phyloP scores from a whole-genome alignment of 176 grass and related monocot species.

The Miscanthus lutarioriparius region DNA sequence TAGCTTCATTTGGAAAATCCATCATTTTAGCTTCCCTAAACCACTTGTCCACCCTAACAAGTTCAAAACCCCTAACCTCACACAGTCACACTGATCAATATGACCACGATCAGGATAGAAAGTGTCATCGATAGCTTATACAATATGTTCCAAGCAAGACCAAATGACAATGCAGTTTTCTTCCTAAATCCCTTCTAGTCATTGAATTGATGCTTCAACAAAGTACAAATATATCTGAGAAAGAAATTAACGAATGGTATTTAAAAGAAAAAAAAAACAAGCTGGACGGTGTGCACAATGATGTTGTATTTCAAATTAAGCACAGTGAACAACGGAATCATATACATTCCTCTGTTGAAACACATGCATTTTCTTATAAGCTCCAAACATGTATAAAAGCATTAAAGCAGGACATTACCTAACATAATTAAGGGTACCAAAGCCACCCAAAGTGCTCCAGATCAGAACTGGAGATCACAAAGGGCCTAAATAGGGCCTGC shows the following conservation, averaged over 20 bases:
- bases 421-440: conserved; percentile 51
- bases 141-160: not conserved
- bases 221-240: not conserved
- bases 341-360: not conserved
- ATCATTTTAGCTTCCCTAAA: not conserved
- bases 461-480: conserved; percentile 51
- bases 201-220: not conserved
- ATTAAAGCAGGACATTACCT: conserved; percentile 39
- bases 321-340: not conserved
- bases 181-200: not conserved
- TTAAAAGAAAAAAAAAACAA: not conserved
- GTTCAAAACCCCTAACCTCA: not conserved
- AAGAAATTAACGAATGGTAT: not conserved
- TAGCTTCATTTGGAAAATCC: not conserved
- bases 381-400: conserved; percentile 10
- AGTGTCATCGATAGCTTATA: not conserved
- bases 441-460: conserved; percentile 57
- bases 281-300: not conserved
- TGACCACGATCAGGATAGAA: conserved; percentile 9
- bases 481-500: conserved; percentile 48
- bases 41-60: not conserved
- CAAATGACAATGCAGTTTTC: not conserved
- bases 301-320: conserved; percentile 13
- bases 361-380: not conserved
- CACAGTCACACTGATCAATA: not conserved